phyloP scores from a whole-genome alignment of 2,329 filamentous ascomycete genomes.

The Orbilia quercus region DNA sequence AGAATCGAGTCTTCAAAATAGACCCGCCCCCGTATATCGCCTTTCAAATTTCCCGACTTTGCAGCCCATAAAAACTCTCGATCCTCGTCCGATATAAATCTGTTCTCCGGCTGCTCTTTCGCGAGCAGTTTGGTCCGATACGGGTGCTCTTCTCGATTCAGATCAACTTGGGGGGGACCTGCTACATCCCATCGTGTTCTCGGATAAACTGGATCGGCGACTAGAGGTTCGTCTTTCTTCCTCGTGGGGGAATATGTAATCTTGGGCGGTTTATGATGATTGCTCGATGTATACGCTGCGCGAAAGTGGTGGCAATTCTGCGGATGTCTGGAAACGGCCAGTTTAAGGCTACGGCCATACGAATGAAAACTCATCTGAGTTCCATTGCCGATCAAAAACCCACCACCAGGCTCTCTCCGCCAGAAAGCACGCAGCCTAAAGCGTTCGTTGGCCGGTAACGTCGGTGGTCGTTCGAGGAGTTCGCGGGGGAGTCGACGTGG shows the following conservation, averaged over 20 bases:
- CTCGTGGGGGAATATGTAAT: not conserved
- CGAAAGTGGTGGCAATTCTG: constrained; percentile 19
- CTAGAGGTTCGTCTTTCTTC: not conserved
- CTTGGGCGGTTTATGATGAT: not conserved
- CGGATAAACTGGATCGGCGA: not conserved
- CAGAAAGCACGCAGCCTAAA: constrained; percentile 34
- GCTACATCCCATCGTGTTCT: not conserved
- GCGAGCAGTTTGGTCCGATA: not conserved
- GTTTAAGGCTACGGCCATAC: constrained; percentile 55
- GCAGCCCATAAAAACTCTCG: constrained; percentile 23
- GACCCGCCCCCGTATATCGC: constrained; percentile 13
- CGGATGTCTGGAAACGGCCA: constrained; percentile 51
- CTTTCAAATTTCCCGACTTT: constrained; percentile 30
- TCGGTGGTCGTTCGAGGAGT: constrained; percentile 11
- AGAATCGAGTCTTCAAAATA: constrained; percentile 46
- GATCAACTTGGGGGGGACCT: not conserved
- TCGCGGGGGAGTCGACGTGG: not conserved
- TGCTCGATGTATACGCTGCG: constrained; percentile 14
- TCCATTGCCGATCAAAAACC: constrained; percentile 51
- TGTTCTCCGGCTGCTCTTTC: not conserved
- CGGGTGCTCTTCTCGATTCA: constrained; percentile 6
- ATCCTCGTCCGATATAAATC: constrained; percentile 31
- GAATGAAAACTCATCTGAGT: constrained; percentile 56
- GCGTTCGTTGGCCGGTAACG: not conserved
- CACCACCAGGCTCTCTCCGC: constrained; percentile 40